Conservation (phyloP, 1,284 basidiomycete species). For the Cronartium quercuum region DNA sequence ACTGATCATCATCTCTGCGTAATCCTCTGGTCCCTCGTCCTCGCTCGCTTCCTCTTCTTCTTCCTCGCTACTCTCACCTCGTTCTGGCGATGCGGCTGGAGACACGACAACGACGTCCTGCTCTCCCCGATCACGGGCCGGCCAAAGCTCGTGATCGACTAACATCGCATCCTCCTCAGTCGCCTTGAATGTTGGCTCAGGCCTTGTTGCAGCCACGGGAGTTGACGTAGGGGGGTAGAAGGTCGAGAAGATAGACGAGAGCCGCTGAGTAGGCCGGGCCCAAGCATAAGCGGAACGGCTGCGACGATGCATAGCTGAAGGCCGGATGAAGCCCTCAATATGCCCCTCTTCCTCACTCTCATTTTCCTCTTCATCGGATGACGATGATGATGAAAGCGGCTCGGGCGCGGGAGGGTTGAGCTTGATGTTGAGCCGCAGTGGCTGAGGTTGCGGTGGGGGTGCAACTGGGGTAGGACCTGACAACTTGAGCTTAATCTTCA, state of each 20-base stretch:
- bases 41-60: not conserved
- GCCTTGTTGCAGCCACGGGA: too few species aligned
- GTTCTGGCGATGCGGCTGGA: not conserved
- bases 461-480: not conserved
- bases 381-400: not conserved
- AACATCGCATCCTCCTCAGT: not conserved
- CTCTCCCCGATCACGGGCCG: not conserved
- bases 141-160: not conserved
- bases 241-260: not conserved
- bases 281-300: not conserved
- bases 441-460: not conserved
- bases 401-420: not conserved
- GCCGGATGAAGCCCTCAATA: not conserved
- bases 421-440: not conserved
- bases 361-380: not conserved
- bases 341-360: not conserved
- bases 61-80: not conserved
- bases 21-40: not conserved
- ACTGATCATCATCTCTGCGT: not conserved
- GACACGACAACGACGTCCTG: too few species aligned
- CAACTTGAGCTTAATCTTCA: not conserved
- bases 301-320: not conserved
- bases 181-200: not conserved
- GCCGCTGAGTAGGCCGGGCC: not conserved
- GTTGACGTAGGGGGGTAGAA: not conserved